Evolutionary conservation across 305 asterid species (phyloP), one percentile per base, ranked within the genome.

Genomic region (Ruellia speciosa): DNA sequence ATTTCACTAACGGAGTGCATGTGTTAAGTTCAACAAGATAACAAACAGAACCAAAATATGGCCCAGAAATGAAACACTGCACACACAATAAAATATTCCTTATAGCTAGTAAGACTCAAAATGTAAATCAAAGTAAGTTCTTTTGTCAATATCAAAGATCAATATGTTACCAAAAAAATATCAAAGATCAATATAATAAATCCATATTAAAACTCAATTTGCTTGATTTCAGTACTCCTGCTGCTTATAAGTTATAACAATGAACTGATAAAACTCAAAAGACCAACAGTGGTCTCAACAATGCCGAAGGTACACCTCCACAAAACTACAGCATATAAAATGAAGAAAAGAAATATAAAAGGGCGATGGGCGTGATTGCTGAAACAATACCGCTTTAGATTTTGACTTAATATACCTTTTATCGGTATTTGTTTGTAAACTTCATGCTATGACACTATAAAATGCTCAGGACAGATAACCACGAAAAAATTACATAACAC

Each of bases 161-260:
- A 49, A 39, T 34, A 50, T 34, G 17, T 50, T 6, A 20, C 41
- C 43, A 6, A 16, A 31, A n/a, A 18, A 31, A 64, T 13, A 47
- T 57, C 59, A 37, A 37, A 37, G 12, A 37, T 59, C 60, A 49
- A 39, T 34, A 55, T 1, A 24, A 1, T 1, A 7, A 10, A 48
- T 66, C 31, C 39, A 59, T 18, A 54, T 24, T 54, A 55, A 47
- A 59, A 50, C 46, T 15, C 58, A 24, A 4, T 24, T 24, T 24
- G 31, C 31, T 24, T 24, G 31, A 24, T 24, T 24, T 24, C 31
- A 24, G 2, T 24, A 24, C 31, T 24, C 31, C 31, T 24, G 31
- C 31, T 24, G 31, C 31, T 24, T 24, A 24, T 24, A 24, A 24
- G n/a, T n/a, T n/a, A n/a, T 34, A 43, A 33, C 41, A 37, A 37